A percentile compares a stretch with the other conserved stretches of the same genome.
Conservation (phyloP, 1,284 basidiomycete genomes). For the Ustilago loliicola region DNA sequence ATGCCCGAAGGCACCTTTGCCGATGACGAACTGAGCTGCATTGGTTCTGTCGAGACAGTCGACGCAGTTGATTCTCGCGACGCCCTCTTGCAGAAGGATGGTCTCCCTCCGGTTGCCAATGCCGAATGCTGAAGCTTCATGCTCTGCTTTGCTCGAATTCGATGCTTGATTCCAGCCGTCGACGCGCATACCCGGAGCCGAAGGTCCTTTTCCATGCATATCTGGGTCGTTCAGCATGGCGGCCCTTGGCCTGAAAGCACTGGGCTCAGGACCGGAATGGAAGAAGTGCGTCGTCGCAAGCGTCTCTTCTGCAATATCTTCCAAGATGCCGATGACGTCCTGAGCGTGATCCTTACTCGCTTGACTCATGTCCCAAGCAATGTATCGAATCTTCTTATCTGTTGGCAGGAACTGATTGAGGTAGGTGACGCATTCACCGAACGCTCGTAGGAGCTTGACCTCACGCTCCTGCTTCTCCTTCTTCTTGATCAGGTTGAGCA, state of each 20-base stretch:
- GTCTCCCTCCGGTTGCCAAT: slow-evolving; percentile 35
- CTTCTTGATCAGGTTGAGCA: slow-evolving; percentile 87
- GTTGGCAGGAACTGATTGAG: slow-evolving; percentile 92
- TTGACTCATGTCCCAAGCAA: slow-evolving; percentile 88
- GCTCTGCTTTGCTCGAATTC: not conserved
- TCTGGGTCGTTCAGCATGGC: slow-evolving; percentile 12
- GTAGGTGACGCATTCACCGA: slow-evolving; percentile 90
- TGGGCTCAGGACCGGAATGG: slow-evolving; percentile 75
- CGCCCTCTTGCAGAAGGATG: slow-evolving; percentile 88
- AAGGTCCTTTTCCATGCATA: not conserved
- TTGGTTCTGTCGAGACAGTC: slow-evolving; percentile 96
- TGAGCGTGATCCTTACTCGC: slow-evolving; percentile 82
- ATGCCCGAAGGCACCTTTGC: slow-evolving; percentile 93
- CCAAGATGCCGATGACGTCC: slow-evolving; percentile 94
- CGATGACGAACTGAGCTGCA: slow-evolving; percentile 97
- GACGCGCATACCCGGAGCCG: not conserved
- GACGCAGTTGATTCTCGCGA: slow-evolving; percentile 76
- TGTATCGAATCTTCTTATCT: slow-evolving; percentile 85
- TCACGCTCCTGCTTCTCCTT: slow-evolving; percentile 83
- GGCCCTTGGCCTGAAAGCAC: slow-evolving; percentile 16
- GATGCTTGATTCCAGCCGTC: not conserved
- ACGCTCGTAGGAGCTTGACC: slow-evolving; percentile 91
- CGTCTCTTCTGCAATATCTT: slow-evolving; percentile 94
- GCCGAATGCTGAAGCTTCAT: not conserved
- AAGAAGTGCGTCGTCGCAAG: slow-evolving; percentile 94